Evolutionary conservation across 1,284 basidiomycete species (phyloP).

Genomic region (Peniophora sp.): DNA sequence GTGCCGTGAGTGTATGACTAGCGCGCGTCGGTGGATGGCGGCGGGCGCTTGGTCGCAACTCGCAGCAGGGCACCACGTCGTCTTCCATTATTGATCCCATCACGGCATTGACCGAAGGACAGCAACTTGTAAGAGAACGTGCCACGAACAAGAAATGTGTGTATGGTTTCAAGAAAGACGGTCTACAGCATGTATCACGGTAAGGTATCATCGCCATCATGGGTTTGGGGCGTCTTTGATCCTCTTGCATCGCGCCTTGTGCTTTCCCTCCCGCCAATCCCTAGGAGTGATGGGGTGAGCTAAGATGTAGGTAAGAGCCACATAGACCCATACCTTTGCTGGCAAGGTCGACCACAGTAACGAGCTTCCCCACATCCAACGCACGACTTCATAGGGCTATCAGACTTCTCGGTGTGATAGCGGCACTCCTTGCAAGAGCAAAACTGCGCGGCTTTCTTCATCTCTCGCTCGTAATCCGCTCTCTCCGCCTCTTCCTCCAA

Average conservation of each 20-base stretch:
- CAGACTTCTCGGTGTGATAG: neutral
- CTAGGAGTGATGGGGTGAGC: neutral
- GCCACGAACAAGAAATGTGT: no score
- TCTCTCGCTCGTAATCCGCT: neutral
- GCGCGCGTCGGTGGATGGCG: no score
- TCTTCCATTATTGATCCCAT: no score
- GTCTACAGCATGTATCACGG: no score
- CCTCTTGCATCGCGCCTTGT: neutral
- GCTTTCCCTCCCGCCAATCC: neutral
- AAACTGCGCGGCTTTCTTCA: neutral
- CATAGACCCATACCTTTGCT: neutral
- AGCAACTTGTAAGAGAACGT: no score
- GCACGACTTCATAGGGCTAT: neutral
- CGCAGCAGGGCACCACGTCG: no score
- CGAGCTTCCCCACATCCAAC: neutral
- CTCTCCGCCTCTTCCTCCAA: neutral
- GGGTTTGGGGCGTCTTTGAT: neutral
- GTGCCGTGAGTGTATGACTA: no score
- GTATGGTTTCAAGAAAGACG: no score
- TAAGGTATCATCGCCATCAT: no score
- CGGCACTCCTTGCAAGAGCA: neutral
- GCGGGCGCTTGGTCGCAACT: no score
- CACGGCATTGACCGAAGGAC: no score
- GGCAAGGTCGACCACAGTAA: neutral
- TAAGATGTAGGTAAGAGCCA: neutral